These are phyloP conservation scores for Smallanthus sonchifolius DNA, from an alignment of 129 eudicot species.

Conservation along the genomic window DNA sequence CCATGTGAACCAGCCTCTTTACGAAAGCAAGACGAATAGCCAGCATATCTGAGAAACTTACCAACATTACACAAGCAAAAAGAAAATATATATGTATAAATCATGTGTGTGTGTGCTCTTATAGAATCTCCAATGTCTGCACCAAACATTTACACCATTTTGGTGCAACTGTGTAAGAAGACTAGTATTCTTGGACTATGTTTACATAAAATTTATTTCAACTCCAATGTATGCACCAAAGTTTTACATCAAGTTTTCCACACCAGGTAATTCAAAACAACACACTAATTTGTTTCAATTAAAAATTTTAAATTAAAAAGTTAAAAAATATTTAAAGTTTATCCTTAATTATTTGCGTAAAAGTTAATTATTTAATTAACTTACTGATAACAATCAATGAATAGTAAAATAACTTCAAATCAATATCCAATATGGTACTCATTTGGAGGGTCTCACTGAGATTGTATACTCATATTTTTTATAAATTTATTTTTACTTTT, in stretches of 20 bases:
- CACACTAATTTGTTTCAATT: neutral
- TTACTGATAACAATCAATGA: too few relatives aligned
- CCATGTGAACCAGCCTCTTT: slow-evolving; percentile 99
- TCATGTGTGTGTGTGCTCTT: neutral
- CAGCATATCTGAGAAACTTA: slow-evolving; percentile 66
- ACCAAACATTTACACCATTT: neutral
- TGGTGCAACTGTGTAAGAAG: neutral
- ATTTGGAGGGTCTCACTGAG: neutral
- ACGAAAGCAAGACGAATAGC: slow-evolving; percentile 93
- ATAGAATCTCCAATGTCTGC: neutral
- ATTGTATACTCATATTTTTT: neutral
- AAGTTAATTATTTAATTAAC: too few relatives aligned
- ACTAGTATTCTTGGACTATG: neutral
- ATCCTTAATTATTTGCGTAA: neutral
- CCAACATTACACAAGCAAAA: slow-evolving; percentile 2
- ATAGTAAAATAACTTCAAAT: neutral
- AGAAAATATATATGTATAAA: neutral
- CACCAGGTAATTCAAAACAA: neutral
- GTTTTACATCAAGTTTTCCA: neutral
- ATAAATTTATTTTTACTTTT: neutral
- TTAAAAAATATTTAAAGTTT: neutral
- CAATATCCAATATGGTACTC: neutral
- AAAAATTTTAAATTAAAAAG: neutral
- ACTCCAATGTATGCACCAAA: neutral
- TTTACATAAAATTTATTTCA: neutral